Base-by-base conservation (phyloP, 441 rosid species). In the Mallotus repandus region DNA sequence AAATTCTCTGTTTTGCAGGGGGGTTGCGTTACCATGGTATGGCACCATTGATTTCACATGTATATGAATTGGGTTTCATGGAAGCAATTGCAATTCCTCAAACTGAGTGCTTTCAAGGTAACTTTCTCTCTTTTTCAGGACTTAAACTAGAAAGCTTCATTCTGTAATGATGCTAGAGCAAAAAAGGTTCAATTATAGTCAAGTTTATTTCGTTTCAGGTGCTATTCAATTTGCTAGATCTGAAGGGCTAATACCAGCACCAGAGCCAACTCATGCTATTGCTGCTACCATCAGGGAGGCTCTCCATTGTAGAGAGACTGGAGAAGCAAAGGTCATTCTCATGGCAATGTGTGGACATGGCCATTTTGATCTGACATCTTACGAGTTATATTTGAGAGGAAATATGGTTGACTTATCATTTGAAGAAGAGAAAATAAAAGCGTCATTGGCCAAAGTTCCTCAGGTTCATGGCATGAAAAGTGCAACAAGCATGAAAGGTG, bases 331-430 rank as follows among this genome's bases (percentile, higher is more conserved):
- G 83, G 98, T 92, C 45, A 91, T 94, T 82, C 88, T 94, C 9
- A 92, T 77, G 82, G 97, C 94, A 15, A 89, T 89, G 96, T 94
- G 98, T 80, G 99, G 99, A 32, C 99, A 94, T 69, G 99, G 99
- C 71, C 99, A 94, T 77, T 94, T 94, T 38, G 98, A 94, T 76
- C 85, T 94, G 68, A 25, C 93, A 6, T 79, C 99, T 9, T 92
- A 92, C 68, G 97, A 92, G 63, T 92, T 85, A 62, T 94, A 86
- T 65, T 76, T 94, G 84, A 82, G 75, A 76, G 99, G 99, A 43
- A 82, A 84, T 4, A 63, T 94, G 90, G 79, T 88, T 53, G 97
- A 92, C 75, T 84, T 94, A 82, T 82, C 92, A 15, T 94, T 92
- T 76, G 82, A 80, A 3, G 91, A 88, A 70, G 88, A 89, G 70